Evolutionary conservation across 345 rosid species (phyloP).

Genomic region (Pistacia atlantica): DNA sequence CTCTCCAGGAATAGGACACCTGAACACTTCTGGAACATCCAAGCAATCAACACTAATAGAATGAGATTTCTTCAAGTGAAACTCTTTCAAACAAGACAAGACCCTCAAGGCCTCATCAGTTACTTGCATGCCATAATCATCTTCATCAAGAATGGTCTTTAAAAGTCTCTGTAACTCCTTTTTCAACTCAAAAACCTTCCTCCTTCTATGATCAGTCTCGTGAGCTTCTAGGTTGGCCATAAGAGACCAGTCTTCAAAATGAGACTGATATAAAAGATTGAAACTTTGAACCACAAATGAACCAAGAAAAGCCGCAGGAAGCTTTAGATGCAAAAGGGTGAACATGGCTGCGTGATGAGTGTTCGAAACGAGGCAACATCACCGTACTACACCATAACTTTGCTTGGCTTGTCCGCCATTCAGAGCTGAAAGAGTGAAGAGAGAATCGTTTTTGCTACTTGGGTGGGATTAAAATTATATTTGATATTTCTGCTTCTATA

Average conservation of each 20-base stretch:
- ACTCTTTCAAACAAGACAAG: constrained; percentile 28
- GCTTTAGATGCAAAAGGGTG: no score
- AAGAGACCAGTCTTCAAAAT: neutral
- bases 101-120: constrained; percentile 39
- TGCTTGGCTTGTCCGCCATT: no score
- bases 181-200: neutral
- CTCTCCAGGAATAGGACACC: constrained; percentile 41
- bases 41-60: neutral
- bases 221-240: constrained; percentile 32
- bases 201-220: neutral
- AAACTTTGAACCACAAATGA: neutral
- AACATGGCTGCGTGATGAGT: no score
- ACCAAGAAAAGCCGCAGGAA: no score
- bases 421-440: no score
- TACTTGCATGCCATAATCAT: constrained; percentile 30
- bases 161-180: no score
- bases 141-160: constrained; percentile 18
- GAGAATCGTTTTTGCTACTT: no score
- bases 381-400: no score
- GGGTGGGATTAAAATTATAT: no score
- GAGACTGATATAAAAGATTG: neutral
- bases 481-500: no score
- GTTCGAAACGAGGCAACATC: no score
- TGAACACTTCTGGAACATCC: constrained; percentile 38
- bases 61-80: no score